phyloP scores from a whole-genome alignment of 768 basidiomycete species.

The Sutorius australiensis region DNA sequence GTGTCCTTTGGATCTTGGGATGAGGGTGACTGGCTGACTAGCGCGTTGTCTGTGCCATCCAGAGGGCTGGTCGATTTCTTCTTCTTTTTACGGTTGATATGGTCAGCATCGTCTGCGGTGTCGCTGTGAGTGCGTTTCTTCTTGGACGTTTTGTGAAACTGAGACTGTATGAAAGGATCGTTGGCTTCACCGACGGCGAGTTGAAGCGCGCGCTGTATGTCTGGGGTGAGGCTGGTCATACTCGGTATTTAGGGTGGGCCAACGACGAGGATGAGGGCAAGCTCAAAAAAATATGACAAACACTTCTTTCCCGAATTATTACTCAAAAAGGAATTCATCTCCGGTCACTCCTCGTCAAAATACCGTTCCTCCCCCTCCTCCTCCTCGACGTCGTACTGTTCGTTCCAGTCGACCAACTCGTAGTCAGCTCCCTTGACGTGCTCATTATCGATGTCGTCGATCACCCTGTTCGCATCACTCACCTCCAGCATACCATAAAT shows the following conservation, averaged over 20 bases:
- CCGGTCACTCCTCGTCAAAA: conserved; percentile 57
- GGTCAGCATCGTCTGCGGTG: conserved; percentile 8
- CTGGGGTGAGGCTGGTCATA: conserved; percentile 36
- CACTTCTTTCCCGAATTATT: conserved; percentile 12
- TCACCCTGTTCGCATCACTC: conserved; percentile 23
- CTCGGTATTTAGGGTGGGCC: conserved; percentile 40
- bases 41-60: conserved; percentile 12
- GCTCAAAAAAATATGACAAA: conserved; percentile 19
- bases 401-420: conserved; percentile 72
- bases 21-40: conserved; percentile 4
- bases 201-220: conserved; percentile 50
- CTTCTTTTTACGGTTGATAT: conserved; percentile 28
- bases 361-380: conserved; percentile 68
- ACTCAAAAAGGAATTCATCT: conserved; percentile 8
- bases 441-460: neutral
- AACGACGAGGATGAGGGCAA: conserved; percentile 39
- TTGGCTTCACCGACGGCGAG: conserved; percentile 46
- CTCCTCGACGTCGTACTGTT: conserved; percentile 55
- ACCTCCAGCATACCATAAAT: conserved; percentile 77
- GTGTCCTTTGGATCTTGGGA: conserved; percentile 6
- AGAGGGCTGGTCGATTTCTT: conserved; percentile 14
- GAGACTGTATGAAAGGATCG: conserved; percentile 32
- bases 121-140: conserved; percentile 34
- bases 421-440: conserved; percentile 59
- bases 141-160: conserved; percentile 24